These are phyloP conservation scores for Aspergillus panamensis DNA, from an alignment of 495 filamentous ascomycete genomes.

Conservation along the genomic window DNA sequence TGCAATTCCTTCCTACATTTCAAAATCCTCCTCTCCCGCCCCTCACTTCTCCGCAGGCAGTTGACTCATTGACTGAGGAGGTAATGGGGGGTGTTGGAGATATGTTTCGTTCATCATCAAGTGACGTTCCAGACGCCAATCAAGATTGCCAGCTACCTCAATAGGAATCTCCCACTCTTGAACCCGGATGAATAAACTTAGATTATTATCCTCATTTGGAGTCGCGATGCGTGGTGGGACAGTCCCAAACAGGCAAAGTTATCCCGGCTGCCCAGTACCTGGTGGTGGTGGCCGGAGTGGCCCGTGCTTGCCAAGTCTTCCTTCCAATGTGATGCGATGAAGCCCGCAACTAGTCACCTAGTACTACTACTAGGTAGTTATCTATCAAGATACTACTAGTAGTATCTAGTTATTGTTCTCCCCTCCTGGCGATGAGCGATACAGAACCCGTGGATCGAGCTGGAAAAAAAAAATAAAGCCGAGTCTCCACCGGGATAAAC, in stretches of 20 bases:
- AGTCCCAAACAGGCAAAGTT: slow-evolving; percentile 21
- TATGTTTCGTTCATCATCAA: not conserved
- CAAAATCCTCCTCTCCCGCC: not conserved
- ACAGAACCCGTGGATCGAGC: too few species aligned
- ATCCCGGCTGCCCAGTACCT: too few species aligned
- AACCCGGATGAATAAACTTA: not conserved
- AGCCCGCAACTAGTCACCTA: too few species aligned
- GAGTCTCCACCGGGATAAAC: too few species aligned
- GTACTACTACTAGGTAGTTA: too few species aligned
- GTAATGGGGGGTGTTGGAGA: not conserved
- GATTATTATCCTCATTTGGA: not conserved
- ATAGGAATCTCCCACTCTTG: not conserved
- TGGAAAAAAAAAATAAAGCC: too few species aligned
- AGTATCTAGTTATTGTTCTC: too few species aligned
- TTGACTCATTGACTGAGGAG: slow-evolving; percentile 1
- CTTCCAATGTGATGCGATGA: too few species aligned
- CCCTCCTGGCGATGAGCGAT: too few species aligned
- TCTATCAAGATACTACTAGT: too few species aligned
- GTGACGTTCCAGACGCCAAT: not conserved
- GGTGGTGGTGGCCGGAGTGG: not conserved
- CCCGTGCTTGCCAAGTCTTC: slow-evolving; percentile 2
- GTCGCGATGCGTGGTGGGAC: not conserved
- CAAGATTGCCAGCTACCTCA: not conserved
- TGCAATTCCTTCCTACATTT: not conserved
- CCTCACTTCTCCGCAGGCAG: not conserved